phyloP scores from a whole-genome alignment of 225 moss, liverwort and hornwort species.

The Marchantia paleacea region DNA sequence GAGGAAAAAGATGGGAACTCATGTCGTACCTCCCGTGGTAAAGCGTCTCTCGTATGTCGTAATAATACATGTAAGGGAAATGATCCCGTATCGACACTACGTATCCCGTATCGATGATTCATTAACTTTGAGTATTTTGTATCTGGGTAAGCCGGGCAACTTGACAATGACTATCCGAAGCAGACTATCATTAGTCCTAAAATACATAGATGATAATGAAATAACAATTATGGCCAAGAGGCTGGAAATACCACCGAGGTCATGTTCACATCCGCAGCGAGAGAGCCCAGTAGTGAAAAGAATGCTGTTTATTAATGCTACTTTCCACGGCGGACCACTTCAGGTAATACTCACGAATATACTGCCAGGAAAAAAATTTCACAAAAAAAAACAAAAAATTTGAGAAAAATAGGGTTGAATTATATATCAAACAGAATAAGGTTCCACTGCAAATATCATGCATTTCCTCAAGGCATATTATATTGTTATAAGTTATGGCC shows the following conservation, averaged over 20 bases:
- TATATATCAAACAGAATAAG: too few relatives aligned
- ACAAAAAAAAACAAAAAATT: too few relatives aligned
- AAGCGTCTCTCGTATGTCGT: too few relatives aligned
- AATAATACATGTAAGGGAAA: too few relatives aligned
- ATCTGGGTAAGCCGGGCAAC: constrained; percentile 26
- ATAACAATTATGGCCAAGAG: constrained; percentile 12
- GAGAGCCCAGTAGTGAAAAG: neutral
- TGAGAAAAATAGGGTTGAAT: too few relatives aligned
- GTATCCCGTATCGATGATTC: neutral
- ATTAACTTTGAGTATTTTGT: neutral
- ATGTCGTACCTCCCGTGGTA: too few relatives aligned
- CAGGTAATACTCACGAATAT: constrained; percentile 1
- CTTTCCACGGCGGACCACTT: constrained; percentile 30
- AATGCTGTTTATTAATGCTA: constrained; percentile 37
- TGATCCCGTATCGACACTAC: too few relatives aligned
- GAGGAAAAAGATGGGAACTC: too few relatives aligned
- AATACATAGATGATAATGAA: constrained; percentile 24
- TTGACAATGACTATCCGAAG: constrained; percentile 22
- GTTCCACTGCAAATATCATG: neutral
- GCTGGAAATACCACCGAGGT: constrained; percentile 20
- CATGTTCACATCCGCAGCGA: constrained; percentile 24
- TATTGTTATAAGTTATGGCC: too few relatives aligned
- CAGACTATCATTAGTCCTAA: constrained; percentile 25
- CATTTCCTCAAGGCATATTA: too few relatives aligned
- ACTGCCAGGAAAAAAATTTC: too few relatives aligned